Conservation (phyloP, 441 rosid genomes). For the Breynia disticha region DNA sequence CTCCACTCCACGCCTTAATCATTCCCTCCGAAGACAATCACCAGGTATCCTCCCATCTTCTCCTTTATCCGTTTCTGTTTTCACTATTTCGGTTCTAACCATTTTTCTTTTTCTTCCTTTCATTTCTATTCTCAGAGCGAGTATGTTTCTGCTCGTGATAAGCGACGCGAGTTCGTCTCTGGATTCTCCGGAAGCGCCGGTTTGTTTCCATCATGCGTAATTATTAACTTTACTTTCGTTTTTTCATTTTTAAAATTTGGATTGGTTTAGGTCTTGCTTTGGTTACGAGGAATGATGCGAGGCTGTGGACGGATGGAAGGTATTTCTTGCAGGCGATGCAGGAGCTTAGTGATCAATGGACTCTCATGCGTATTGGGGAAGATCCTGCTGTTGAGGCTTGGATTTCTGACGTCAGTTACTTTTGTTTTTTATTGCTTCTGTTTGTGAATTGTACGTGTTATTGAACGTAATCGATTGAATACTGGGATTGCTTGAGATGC, state of each 20-base stretch:
- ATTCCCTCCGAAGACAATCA: constrained; percentile 92
- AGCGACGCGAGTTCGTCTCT: constrained; percentile 79
- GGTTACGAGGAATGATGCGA: constrained; percentile 59
- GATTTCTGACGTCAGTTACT: constrained; percentile 65
- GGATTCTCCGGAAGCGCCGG: constrained; percentile 93
- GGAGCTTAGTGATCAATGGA: constrained; percentile 77
- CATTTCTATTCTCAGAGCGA: constrained; percentile 48
- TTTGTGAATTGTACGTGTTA: not conserved
- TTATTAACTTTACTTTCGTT: not conserved
- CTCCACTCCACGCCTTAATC: constrained; percentile 76
- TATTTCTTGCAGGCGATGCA: constrained; percentile 82
- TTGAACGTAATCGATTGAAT: no score
- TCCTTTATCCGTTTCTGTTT: constrained; percentile 2
- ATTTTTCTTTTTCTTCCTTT: not conserved
- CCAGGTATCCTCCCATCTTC: constrained; percentile 38
- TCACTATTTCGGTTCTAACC: not conserved
- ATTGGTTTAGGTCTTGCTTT: constrained; percentile 60
- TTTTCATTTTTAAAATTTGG: not conserved
- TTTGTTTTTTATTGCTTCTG: not conserved
- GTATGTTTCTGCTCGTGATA: constrained; percentile 76
- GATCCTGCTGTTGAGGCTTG: constrained; percentile 73
- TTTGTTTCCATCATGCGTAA: constrained; percentile 14
- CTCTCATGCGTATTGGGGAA: constrained; percentile 87
- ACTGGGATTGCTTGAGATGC: no score
- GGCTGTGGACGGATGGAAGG: constrained; percentile 88